A percentile compares a stretch with the other conserved stretches of the same genome.
These are phyloP conservation scores for Fusarium siculi DNA, from an alignment of 2,329 filamentous ascomycete genomes.

Conservation along the genomic window DNA sequence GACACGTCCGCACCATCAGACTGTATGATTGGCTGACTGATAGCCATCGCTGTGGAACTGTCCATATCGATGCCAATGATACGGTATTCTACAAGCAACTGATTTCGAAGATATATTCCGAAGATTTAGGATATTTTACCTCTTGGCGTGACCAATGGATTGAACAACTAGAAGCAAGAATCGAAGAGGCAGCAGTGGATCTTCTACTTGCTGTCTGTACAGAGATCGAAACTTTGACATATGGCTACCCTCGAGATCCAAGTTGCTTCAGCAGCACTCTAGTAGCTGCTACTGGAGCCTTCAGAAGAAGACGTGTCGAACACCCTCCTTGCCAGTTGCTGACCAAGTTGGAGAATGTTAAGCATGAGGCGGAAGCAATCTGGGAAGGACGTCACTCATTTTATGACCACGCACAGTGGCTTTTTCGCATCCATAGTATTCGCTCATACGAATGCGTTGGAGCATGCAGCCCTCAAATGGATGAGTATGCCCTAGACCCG, in stretches of 20 bases:
- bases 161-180: too few species aligned
- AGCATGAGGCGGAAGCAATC: not conserved
- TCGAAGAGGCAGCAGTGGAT: accelerated
- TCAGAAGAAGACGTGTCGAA: accelerated
- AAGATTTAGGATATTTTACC: accelerated
- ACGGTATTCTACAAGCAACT: accelerated
- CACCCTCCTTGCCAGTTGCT: not conserved
- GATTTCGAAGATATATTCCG: accelerated
- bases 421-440: accelerated
- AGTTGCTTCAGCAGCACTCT: accelerated
- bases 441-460: not conserved
- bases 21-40: accelerated
- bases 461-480: accelerated
- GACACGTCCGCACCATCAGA: not conserved
- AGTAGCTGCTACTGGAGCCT: accelerated
- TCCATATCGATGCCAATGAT: not conserved
- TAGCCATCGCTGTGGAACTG: accelerated
- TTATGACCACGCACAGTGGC: not conserved
- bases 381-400: too few species aligned
- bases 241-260: not conserved
- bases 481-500: accelerated
- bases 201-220: not conserved
- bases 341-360: not conserved
- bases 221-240: not conserved
- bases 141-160: too few species aligned